phyloP scores from a whole-genome alignment of 768 basidiomycete genomes.

The Dacryopinax spathularia region DNA sequence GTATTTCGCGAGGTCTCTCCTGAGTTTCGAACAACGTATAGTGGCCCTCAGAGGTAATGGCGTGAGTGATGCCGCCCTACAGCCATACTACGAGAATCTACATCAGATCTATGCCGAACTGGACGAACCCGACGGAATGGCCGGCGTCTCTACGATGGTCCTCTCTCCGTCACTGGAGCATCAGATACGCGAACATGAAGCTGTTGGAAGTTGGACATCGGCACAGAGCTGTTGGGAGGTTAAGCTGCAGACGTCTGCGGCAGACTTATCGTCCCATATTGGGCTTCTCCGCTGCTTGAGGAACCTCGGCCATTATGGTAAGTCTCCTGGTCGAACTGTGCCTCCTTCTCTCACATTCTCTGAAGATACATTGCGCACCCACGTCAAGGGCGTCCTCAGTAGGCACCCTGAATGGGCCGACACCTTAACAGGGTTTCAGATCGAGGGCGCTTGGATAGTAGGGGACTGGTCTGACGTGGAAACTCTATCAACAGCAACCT shows the following conservation, averaged over 20 bases:
- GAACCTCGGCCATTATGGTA: slow-evolving; percentile 94
- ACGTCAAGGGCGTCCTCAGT: slow-evolving; percentile 79
- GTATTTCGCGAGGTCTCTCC: slow-evolving; percentile 82
- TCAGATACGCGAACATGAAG: slow-evolving; percentile 95
- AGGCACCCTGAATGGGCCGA: slow-evolving; percentile 73
- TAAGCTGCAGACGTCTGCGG: slow-evolving; percentile 73
- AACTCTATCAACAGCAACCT: slow-evolving; percentile 33
- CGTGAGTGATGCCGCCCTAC: slow-evolving; percentile 35
- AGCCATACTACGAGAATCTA: slow-evolving; percentile 69
- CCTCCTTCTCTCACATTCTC: neutral
- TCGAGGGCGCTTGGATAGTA: slow-evolving; percentile 92
- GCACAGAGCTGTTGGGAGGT: slow-evolving; percentile 99
- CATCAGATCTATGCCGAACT: slow-evolving; percentile 93
- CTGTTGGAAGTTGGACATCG: slow-evolving; percentile 90
- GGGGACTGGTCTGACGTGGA: slow-evolving; percentile 80
- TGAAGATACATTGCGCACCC: slow-evolving; percentile 82
- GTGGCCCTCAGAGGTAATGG: slow-evolving; percentile 31
- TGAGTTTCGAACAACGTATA: slow-evolving; percentile 86
- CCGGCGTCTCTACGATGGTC: slow-evolving; percentile 81
- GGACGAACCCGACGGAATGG: slow-evolving; percentile 99
- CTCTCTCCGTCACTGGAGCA: slow-evolving; percentile 83
- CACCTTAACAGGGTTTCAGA: slow-evolving; percentile 64
- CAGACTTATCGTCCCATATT: slow-evolving; percentile 76
- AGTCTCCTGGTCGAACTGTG: slow-evolving; percentile 18
- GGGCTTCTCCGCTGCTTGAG: slow-evolving; percentile 82